Evolutionary conservation across 2,329 filamentous ascomycete species (phyloP).

Genomic region (Fusarium azukiicola): DNA sequence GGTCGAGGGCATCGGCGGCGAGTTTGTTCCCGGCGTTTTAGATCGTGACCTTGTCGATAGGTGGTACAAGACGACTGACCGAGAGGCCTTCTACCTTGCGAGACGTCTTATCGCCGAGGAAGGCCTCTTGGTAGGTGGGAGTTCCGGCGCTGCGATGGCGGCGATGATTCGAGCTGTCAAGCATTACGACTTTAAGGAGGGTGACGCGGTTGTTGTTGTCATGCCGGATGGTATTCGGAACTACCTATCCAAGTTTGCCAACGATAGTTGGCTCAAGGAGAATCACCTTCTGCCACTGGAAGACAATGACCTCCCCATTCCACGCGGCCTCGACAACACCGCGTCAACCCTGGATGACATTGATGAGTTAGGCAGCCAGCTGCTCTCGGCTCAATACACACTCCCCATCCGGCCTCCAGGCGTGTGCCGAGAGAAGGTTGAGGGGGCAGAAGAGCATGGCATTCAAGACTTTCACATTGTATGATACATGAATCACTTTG

Average conservation of each 20-base stretch:
- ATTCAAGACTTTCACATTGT: slow-evolving; percentile 5
- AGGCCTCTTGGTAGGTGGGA: slow-evolving; percentile 94
- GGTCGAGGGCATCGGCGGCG: slow-evolving; percentile 99
- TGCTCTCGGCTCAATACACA: not conserved
- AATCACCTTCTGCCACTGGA: slow-evolving; percentile 70
- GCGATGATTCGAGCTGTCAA: slow-evolving; percentile 87
- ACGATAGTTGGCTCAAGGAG: slow-evolving; percentile 98
- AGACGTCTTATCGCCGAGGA: slow-evolving; percentile 94
- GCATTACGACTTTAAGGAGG: slow-evolving; percentile 86
- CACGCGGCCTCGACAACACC: not conserved
- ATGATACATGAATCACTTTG: not conserved
- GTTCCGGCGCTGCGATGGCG: slow-evolving; percentile 93
- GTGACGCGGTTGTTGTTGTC: slow-evolving; percentile 93
- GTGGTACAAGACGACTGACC: slow-evolving; percentile 98
- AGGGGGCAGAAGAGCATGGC: not conserved
- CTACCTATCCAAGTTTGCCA: slow-evolving; percentile 98
- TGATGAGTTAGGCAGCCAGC: not conserved
- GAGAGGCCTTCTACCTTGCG: slow-evolving; percentile 92
- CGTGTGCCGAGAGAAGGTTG: not conserved
- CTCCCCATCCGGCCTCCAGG: not conserved
- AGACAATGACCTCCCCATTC: not conserved
- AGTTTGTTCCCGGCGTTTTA: slow-evolving; percentile 96
- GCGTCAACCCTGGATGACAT: not conserved
- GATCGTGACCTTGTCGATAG: slow-evolving; percentile 89
- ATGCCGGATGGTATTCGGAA: slow-evolving; percentile 97